These are phyloP conservation scores for Pseudocercospora musae DNA, from an alignment of 2,329 filamentous ascomycete species.

Conservation along the genomic window DNA sequence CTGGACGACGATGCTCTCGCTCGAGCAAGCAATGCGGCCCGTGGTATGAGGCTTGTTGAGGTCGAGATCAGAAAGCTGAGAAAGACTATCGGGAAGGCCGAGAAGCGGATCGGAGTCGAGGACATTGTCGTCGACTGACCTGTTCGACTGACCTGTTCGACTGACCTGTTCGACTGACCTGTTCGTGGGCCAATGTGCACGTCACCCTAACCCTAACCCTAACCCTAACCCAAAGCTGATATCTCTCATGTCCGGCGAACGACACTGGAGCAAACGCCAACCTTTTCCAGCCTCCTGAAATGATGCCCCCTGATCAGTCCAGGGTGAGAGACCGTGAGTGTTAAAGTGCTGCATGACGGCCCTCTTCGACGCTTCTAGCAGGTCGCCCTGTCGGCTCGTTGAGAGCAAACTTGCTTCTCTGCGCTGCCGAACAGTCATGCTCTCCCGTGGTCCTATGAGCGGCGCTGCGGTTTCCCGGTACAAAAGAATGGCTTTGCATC, in stretches of 20 bases:
- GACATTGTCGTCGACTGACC: neutral
- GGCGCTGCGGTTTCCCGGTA: neutral
- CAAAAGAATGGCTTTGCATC: neutral
- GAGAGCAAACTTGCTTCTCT: neutral
- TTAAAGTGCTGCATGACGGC: neutral
- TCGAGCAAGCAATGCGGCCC: constrained; percentile 54
- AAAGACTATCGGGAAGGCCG: constrained; percentile 45
- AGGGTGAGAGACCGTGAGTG: too few species aligned
- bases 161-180: neutral
- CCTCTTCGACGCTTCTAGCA: neutral
- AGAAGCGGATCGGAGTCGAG: constrained; percentile 7
- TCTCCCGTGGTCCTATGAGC: neutral
- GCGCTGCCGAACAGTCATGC: neutral
- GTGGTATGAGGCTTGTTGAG: constrained; percentile 63
- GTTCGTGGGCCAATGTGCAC: neutral
- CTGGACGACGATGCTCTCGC: constrained; percentile 56
- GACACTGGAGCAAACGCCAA: neutral
- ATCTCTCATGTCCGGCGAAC: neutral
- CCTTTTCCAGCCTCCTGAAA: neutral
- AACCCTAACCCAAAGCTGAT: neutral
- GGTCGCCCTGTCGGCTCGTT: neutral
- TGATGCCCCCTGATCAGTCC: too few species aligned
- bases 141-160: neutral
- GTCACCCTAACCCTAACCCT: neutral
- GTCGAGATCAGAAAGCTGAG: constrained; percentile 61